A percentile compares a stretch with the other conserved stretches of the same genome.
These are phyloP conservation scores for Pleurotus sapidus DNA, from an alignment of 768 basidiomycete genomes.

Conservation along the genomic window DNA sequence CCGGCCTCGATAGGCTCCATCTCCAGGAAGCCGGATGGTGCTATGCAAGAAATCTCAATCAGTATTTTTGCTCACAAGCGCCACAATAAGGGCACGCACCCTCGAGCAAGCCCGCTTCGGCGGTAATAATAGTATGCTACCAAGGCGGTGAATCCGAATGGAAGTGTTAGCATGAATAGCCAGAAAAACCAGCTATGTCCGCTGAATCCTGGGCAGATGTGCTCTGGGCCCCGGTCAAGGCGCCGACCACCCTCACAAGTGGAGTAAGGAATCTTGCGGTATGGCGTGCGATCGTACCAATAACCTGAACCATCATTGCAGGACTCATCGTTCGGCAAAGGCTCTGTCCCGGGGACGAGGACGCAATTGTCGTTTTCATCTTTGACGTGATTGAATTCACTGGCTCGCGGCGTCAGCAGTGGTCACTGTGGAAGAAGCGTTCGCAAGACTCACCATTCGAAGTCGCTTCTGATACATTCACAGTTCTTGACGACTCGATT, in stretches of 20 bases:
- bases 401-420: constrained; percentile 26
- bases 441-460: constrained; percentile 77
- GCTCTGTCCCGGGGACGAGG: constrained; percentile 63
- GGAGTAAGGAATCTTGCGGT: constrained; percentile 89
- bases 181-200: constrained; percentile 82
- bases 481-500: constrained; percentile 67
- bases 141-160: constrained; percentile 73
- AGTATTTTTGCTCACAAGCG: not conserved
- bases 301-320: constrained; percentile 64
- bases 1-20: constrained; percentile 26
- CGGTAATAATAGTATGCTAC: constrained; percentile 83
- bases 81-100: constrained; percentile 44
- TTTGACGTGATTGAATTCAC: constrained; percentile 90
- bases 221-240: constrained; percentile 71
- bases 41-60: constrained; percentile 31
- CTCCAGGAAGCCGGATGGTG: constrained; percentile 75
- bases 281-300: constrained; percentile 94
- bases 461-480: constrained; percentile 70
- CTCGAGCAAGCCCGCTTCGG: constrained; percentile 67
- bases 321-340: constrained; percentile 59
- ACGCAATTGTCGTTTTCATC: constrained; percentile 73
- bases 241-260: constrained; percentile 78
- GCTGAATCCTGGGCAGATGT: constrained; percentile 80
- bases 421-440: not conserved
- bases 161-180: constrained; percentile 71